Base-by-base conservation (phyloP, 331 rosid genomes). In the Spiraea crenata region DNA sequence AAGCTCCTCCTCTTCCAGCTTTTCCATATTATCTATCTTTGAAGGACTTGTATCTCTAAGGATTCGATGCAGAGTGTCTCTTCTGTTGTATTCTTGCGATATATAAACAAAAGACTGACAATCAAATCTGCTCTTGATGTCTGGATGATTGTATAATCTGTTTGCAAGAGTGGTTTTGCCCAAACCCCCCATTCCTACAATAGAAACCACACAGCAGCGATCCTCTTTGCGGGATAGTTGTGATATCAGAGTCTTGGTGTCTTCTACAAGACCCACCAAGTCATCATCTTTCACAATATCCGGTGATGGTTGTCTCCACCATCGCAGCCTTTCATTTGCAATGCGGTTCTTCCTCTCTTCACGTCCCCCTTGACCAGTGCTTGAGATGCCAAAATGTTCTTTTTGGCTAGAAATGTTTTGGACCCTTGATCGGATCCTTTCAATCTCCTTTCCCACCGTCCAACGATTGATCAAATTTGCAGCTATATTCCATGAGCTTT, bases 141-240 rank as follows among this genome's bases (percentile, higher is more conserved):
- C 48, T 7, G 3, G 11, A 44, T 44, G 48, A 9, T 44, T 44
- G 48, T 44, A 44, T 12, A 44, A 9, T 2, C 11, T 44, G 5
- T 44, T 44, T 9, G 48, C 48, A 44, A 9, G 48, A 44, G 48
- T 44, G 48, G 48, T 44, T 44, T 44, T 44, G 48, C 67, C 67
- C 38, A 42, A 5, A 1, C 67, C 67, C 20, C 65, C 51, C 67
- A 63, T 63, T 6, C 67, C 67, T 10, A 63, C 67, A 9, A 63
- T 63, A 42, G 50, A 63, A 41, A 63, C 51, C 1, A 63, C 67
- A 41, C n/a, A 11, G 9, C 9, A 35, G n/a, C 15, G 38, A 17
- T 1, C 3, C 4, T 38, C 48, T 31, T 3, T 16, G 2, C 14
- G 0, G 9, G 15, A 40, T 14, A 61, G 4, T 9, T 61, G 4